These are phyloP conservation scores for Penicillium atrosanguineum DNA, from an alignment of 495 filamentous ascomycete genomes.

Conservation along the genomic window DNA sequence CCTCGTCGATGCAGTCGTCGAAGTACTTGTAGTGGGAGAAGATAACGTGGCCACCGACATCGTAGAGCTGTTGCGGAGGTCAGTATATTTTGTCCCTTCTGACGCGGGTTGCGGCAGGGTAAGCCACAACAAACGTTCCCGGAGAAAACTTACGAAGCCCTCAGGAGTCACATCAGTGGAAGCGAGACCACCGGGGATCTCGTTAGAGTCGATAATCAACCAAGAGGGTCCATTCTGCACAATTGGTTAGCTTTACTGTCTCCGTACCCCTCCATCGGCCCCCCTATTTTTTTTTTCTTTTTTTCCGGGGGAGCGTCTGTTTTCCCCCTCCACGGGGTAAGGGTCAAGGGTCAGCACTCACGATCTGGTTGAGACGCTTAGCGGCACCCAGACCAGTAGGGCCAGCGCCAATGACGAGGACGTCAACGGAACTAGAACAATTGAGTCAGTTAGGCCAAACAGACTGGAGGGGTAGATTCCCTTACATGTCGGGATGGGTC, in stretches of 20 bases:
- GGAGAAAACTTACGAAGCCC: constrained; percentile 79
- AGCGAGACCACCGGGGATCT: constrained; percentile 92
- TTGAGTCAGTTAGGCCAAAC: constrained; percentile 7
- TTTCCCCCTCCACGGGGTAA: constrained; percentile 9
- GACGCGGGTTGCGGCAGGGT: background rate
- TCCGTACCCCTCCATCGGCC: constrained; percentile 23
- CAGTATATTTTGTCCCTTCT: background rate
- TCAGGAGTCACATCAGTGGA: constrained; percentile 95
- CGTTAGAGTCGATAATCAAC: constrained; percentile 91
- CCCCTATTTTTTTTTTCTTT: constrained; percentile 21
- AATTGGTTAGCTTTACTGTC: constrained; percentile 20
- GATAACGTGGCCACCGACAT: constrained; percentile 99
- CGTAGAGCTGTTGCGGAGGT: constrained; percentile 70
- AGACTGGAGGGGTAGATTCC: constrained; percentile 2
- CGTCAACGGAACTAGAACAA: constrained; percentile 75
- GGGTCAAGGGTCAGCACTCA: constrained; percentile 53
- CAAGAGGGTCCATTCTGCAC: constrained; percentile 82
- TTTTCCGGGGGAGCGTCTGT: background rate
- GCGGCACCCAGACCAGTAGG: constrained; percentile 96
- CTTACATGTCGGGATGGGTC: constrained; percentile 55
- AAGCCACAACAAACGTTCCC: background rate
- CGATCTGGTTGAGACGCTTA: constrained; percentile 94
- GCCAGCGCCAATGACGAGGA: constrained; percentile 97
- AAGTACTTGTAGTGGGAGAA: constrained; percentile 99
- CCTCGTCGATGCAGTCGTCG: constrained; percentile 97